phyloP scores from a whole-genome alignment of 768 basidiomycete genomes.

The Naganishia onofrii region DNA sequence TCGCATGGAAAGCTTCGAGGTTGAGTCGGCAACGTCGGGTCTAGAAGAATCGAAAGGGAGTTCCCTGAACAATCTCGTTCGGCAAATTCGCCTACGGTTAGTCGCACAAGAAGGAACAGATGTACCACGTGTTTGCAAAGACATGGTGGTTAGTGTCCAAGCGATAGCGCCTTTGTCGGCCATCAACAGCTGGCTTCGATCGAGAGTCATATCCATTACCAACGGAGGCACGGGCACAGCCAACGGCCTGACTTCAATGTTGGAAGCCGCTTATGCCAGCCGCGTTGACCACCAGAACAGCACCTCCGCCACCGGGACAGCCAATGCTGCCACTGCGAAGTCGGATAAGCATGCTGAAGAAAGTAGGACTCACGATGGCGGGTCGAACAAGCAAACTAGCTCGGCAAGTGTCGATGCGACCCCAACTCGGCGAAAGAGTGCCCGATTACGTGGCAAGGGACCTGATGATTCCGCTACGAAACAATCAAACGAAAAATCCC shows the following conservation, averaged over 20 bases:
- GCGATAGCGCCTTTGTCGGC: slow-evolving; percentile 98
- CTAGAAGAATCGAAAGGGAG: slow-evolving; percentile 77
- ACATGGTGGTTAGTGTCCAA: slow-evolving; percentile 94
- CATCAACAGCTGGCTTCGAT: slow-evolving; percentile 85
- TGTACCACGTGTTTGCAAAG: slow-evolving; percentile 71
- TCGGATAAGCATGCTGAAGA: background rate
- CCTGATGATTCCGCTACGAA: slow-evolving; percentile 31
- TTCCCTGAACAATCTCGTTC: slow-evolving; percentile 84
- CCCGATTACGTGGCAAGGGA: slow-evolving; percentile 70
- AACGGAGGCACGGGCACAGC: slow-evolving; percentile 26
- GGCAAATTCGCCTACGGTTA: slow-evolving; percentile 82
- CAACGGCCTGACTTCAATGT: slow-evolving; percentile 73
- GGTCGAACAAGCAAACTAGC: background rate
- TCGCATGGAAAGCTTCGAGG: slow-evolving; percentile 91
- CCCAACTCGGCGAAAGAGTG: slow-evolving; percentile 70
- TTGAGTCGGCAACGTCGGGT: slow-evolving; percentile 68
- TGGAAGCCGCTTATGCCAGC: slow-evolving; percentile 72
- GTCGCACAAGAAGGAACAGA: slow-evolving; percentile 86
- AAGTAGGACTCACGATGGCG: too few relatives aligned
- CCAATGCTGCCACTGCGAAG: slow-evolving; percentile 52
- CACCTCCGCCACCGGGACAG: slow-evolving; percentile 35
- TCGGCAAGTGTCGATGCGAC: background rate
- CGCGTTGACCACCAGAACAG: slow-evolving; percentile 57
- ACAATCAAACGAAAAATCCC: slow-evolving; percentile 21
- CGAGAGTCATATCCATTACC: slow-evolving; percentile 54